Conservation (phyloP, 768 basidiomycete genomes). For the Myochromella boudieri region DNA sequence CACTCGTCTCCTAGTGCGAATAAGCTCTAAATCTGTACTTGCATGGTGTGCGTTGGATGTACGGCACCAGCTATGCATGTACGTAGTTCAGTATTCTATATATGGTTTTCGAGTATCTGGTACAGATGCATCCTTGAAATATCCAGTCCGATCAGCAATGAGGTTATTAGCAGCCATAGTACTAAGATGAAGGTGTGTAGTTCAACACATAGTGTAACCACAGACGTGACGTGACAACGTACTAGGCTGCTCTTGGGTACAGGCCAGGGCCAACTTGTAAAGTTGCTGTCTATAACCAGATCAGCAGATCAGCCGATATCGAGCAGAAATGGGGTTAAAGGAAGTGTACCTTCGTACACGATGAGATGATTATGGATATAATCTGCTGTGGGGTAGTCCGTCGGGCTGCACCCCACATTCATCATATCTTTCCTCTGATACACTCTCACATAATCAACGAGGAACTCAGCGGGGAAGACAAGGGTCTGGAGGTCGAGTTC, state of each 20-base stretch:
- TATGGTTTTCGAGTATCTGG: too few species aligned
- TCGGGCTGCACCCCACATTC: slow-evolving; percentile 70
- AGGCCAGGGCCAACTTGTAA: slow-evolving; percentile 40
- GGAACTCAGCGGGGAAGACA: slow-evolving; percentile 68
- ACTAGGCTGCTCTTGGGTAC: slow-evolving; percentile 40
- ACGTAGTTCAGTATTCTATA: too few species aligned
- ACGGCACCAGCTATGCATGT: too few species aligned
- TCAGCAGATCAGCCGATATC: neutral
- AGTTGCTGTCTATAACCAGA: slow-evolving; percentile 36
- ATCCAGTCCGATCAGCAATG: too few species aligned
- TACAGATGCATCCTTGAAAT: too few species aligned
- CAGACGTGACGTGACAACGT: too few species aligned
- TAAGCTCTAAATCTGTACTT: too few species aligned
- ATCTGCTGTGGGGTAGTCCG: slow-evolving; percentile 60
- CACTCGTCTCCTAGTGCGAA: too few species aligned
- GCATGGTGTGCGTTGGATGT: too few species aligned
- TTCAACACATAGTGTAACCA: too few species aligned
- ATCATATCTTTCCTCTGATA: slow-evolving; percentile 61
- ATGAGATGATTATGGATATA: slow-evolving; percentile 57
- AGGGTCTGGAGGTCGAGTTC: slow-evolving; percentile 51
- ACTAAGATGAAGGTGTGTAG: too few species aligned
- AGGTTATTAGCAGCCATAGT: too few species aligned
- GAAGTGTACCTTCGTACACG: slow-evolving; percentile 63
- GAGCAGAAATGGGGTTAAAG: neutral
- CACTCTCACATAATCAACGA: slow-evolving; percentile 81